Conservation (phyloP, 345 rosid genomes). For the Arabidopsis arenosa region DNA sequence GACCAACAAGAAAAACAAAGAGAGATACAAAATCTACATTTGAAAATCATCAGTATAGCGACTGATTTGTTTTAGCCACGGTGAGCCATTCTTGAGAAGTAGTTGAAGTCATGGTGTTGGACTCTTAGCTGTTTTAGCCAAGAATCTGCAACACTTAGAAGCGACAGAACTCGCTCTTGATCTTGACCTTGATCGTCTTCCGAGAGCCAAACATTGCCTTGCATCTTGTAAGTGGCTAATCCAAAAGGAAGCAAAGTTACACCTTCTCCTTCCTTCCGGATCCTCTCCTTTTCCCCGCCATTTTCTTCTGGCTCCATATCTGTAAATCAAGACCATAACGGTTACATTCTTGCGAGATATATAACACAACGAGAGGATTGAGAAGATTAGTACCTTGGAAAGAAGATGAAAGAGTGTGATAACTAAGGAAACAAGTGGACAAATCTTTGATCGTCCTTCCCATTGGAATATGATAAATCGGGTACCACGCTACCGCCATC, state of each 20-base stretch:
- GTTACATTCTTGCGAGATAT: conserved; percentile 1
- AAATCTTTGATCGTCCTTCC: conserved; percentile 97
- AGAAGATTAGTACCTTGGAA: conserved; percentile 70
- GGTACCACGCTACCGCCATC: conserved; percentile 99
- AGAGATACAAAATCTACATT: conserved; percentile 20
- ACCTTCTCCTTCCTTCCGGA: conserved; percentile 65
- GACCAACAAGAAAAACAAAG: conserved; percentile 40
- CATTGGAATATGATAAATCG: conserved; percentile 99
- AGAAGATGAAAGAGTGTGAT: conserved; percentile 95
- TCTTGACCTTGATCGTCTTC: conserved; percentile 73
- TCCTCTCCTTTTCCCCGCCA: conserved; percentile 58
- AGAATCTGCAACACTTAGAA: conserved; percentile 92
- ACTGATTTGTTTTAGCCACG: conserved; percentile 56
- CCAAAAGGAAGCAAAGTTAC: conserved; percentile 85
- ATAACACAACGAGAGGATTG: not conserved
- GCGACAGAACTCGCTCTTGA: conserved; percentile 81
- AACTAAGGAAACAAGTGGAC: conserved; percentile 94
- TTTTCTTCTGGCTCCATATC: conserved; percentile 84
- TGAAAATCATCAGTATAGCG: not conserved
- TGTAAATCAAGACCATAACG: conserved; percentile 19
- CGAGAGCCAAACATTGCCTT: conserved; percentile 89
- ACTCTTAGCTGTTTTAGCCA: conserved; percentile 97
- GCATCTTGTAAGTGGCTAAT: conserved; percentile 98
- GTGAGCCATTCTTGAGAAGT: conserved; percentile 70
- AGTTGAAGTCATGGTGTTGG: conserved; percentile 96